Evolutionary conservation across 2,329 filamentous ascomycete species (phyloP).

Genomic region (Pseudogymnoascus sp.): DNA sequence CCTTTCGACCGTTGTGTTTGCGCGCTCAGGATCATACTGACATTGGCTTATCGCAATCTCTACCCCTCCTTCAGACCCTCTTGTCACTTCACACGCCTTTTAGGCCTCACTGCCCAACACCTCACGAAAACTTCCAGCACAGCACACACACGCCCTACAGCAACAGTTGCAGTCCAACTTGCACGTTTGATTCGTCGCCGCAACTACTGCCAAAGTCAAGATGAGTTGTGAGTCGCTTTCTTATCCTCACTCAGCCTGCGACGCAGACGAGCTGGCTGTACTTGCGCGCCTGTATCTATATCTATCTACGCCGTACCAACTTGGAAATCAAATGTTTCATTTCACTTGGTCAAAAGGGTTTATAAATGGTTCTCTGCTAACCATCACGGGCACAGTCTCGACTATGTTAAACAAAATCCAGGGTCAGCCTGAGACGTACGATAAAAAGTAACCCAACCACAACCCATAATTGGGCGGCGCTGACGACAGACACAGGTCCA

Average conservation of each 20-base stretch:
- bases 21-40: neutral
- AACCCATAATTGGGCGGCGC: slow-evolving; percentile 8
- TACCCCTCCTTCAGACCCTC: slow-evolving; percentile 5
- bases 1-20: neutral
- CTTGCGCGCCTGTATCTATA: neutral
- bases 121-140: neutral
- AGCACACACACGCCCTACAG: neutral
- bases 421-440: slow-evolving; percentile 95
- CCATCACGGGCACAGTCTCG: slow-evolving; percentile 48
- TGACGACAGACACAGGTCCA: slow-evolving; percentile 46
- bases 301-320: neutral
- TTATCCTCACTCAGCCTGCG: slow-evolving; percentile 3
- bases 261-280: neutral
- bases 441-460: slow-evolving; percentile 66
- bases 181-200: slow-evolving; percentile 11
- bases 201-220: slow-evolving; percentile 16
- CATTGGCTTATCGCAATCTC: slow-evolving; percentile 7
- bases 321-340: slow-evolving; percentile 1
- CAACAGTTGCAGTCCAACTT: neutral
- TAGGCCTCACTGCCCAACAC: slow-evolving; percentile 5
- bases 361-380: slow-evolving; percentile 4
- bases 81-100: slow-evolving; percentile 3
- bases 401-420: slow-evolving; percentile 93
- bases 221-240: slow-evolving; percentile 25
- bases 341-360: neutral